These are phyloP conservation scores for Barnettozyma siamensis DNA, from an alignment of 805 yeast genomes.

Conservation along the genomic window DNA sequence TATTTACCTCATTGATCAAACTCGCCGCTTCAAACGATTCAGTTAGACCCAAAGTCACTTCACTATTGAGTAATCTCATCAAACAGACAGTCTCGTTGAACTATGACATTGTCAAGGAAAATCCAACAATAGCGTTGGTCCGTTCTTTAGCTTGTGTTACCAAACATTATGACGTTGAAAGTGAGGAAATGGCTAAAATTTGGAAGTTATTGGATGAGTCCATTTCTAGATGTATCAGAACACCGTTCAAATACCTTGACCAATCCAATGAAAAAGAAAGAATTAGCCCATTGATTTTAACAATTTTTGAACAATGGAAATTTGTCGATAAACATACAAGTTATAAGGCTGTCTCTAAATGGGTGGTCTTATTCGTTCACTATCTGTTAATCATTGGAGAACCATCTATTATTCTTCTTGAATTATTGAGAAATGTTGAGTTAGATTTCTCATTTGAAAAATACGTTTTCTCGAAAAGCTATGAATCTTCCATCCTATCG, in stretches of 20 bases:
- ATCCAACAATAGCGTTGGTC: constrained; percentile 53
- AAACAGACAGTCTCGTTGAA: constrained; percentile 52
- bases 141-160: constrained; percentile 36
- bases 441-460: constrained; percentile 19
- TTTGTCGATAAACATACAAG: constrained; percentile 36
- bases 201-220: constrained; percentile 74
- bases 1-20: constrained; percentile 62
- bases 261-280: constrained; percentile 28
- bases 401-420: constrained; percentile 24
- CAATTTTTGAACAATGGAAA: constrained; percentile 64
- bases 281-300: constrained; percentile 52
- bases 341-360: constrained; percentile 29
- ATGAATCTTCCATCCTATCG: constrained; percentile 11
- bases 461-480: constrained; percentile 14
- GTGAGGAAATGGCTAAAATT: constrained; percentile 28
- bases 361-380: constrained; percentile 47
- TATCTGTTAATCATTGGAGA: constrained; percentile 57
- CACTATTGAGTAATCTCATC: constrained; percentile 44
- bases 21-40: constrained; percentile 37
- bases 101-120: constrained; percentile 34
- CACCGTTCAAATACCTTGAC: constrained; percentile 87
- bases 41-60: constrained; percentile 38
- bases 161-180: constrained; percentile 8
- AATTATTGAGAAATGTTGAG: constrained; percentile 11
- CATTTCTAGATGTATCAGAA: constrained; percentile 57